Conservation (phyloP, 1,284 basidiomycete species). For the Acaromyces ingoldii region DNA sequence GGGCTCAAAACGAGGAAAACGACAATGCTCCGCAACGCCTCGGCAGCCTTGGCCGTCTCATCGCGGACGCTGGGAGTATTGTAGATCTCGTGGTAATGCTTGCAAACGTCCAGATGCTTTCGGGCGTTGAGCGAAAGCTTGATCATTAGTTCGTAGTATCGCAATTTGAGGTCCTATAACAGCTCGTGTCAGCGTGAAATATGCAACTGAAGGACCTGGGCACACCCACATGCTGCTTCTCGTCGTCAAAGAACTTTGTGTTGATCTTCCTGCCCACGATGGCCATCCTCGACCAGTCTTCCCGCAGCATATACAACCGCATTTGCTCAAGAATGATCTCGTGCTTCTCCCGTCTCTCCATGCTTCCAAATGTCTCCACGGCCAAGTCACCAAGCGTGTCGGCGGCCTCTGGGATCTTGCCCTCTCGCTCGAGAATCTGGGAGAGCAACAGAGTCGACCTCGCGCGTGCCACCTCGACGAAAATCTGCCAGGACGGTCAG, state of each 20-base stretch:
- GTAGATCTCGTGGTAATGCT: constrained; percentile 93
- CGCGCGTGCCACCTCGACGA: constrained; percentile 92
- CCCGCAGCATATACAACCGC: constrained; percentile 73
- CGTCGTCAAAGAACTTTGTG: constrained; percentile 82
- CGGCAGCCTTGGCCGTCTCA: constrained; percentile 51
- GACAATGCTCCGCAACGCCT: constrained; percentile 65
- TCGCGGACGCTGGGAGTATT: constrained; percentile 85
- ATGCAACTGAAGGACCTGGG: not conserved
- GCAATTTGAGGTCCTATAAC: constrained; percentile 82
- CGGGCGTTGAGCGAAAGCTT: constrained; percentile 79
- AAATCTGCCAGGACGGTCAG: constrained; percentile 62
- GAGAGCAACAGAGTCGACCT: constrained; percentile 59
- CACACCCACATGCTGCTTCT: constrained; percentile 71
- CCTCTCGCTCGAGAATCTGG: constrained; percentile 34
- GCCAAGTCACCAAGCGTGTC: constrained; percentile 76
- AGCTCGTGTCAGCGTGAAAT: not conserved
- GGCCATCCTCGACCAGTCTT: constrained; percentile 81
- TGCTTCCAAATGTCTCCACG: constrained; percentile 97
- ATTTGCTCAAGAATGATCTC: constrained; percentile 98
- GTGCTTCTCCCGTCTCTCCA: constrained; percentile 96
- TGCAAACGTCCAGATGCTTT: constrained; percentile 87
- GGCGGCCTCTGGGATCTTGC: constrained; percentile 41
- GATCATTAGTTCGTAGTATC: constrained; percentile 94
- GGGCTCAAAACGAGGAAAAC: constrained; percentile 90
- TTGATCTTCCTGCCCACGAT: constrained; percentile 93